Base-by-base conservation (phyloP, 2,329 filamentous ascomycete genomes). In the Diaporthe aspalathi region DNA sequence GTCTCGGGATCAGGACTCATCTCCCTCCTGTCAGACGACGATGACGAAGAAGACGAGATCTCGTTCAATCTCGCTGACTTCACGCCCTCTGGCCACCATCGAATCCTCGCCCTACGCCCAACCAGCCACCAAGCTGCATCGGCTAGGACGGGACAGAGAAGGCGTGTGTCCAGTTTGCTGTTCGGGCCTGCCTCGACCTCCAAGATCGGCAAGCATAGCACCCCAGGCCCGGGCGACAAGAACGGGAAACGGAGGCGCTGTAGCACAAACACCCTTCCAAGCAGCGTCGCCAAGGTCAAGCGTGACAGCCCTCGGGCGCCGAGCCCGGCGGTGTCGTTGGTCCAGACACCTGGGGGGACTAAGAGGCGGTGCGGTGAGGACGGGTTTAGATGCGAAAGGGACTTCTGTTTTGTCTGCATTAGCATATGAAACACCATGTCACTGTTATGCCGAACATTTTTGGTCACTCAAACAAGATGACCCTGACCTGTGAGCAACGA, bases 371-470 rank as follows among this genome's bases (percentile, higher is more conserved):
- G 89, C 71, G 89, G 89, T 4, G 80, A 86, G 73, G 83, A 85
- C 74, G 89, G 86, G 16, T 90, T 87, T 76, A 80, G 79, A 20
- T 91, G 89, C 73, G 84, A 84, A 4, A 82, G 86, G 68, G 85
- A 88, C 72, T 91, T 90, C 79, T 91, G 89, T 78, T 90, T 91
- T 74, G 83, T 82, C 12, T 91, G 89, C 75, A 80, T 88, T 24
- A 50, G 29, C 17, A 56, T 54, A 32, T 68, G 49, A 47, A 24
- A 9, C n/a, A n/a, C 12, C n/a, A 27, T 17, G 16, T n/a, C 17
- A 49, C 52, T 67, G 38, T 38, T 5, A 27, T 29, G 14, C 20
- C 22, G n/a, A 27, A 43, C 17, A 45, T 14, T 16, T 8, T 14
- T 24, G 22, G 8, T 47, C 63, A 62, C 11, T 50, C 14, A n/a